phyloP scores from a whole-genome alignment of 177 flowering plant species.

The Vitis hybrid region DNA sequence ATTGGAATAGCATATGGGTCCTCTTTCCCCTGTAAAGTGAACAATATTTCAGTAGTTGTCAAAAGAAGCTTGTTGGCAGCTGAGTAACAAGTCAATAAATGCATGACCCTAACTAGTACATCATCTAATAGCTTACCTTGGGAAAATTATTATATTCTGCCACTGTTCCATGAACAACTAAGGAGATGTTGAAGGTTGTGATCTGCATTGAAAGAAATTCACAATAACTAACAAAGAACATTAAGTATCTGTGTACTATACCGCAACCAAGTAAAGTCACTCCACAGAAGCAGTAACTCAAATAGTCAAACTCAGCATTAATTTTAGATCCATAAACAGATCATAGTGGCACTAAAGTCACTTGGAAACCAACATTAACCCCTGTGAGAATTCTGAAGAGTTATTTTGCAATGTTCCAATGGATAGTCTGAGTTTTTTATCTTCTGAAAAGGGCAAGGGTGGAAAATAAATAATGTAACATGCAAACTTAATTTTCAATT shows the following conservation, averaged over 20 bases:
- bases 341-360: too few relatives aligned
- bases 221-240: neutral
- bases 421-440: too few relatives aligned
- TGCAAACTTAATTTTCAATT: too few relatives aligned
- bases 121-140: constrained; percentile 43
- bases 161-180: constrained; percentile 92
- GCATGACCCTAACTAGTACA: neutral
- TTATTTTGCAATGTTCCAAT: too few relatives aligned
- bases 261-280: too few relatives aligned
- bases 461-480: too few relatives aligned
- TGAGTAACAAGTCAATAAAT: neutral
- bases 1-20: constrained; percentile 83
- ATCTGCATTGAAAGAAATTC: constrained; percentile 48
- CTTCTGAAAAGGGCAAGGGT: too few relatives aligned
- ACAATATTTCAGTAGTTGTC: neutral
- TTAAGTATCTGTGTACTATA: neutral
- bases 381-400: too few relatives aligned
- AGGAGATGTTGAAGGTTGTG: constrained; percentile 90
- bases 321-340: too few relatives aligned
- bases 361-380: too few relatives aligned
- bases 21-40: constrained; percentile 47
- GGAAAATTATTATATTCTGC: constrained; percentile 78
- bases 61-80: constrained; percentile 1
- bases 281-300: too few relatives aligned
- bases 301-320: too few relatives aligned